phyloP scores from a whole-genome alignment of 2,329 filamentous ascomycete genomes.

The Trichophyton verrucosum region DNA sequence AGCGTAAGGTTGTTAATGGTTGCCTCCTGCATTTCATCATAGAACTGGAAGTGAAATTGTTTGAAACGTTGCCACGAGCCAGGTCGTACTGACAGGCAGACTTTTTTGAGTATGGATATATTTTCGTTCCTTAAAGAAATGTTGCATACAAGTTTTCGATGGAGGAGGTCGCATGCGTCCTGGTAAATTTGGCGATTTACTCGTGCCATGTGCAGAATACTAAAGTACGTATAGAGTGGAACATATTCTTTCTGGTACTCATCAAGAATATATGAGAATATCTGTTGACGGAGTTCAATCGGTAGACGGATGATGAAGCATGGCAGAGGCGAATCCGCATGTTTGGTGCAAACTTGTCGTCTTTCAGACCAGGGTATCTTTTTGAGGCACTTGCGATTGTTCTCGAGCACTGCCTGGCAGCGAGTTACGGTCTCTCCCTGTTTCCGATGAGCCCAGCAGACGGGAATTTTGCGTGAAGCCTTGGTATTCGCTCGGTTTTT shows the following conservation, averaged over 20 bases:
- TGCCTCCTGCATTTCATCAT: neutral
- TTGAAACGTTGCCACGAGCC: neutral
- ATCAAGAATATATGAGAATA: conserved; percentile 11
- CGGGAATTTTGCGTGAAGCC: neutral
- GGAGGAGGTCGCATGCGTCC: neutral
- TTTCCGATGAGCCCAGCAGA: neutral
- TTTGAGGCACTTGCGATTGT: conserved; percentile 11
- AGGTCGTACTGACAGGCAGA: neutral
- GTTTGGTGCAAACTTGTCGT: conserved; percentile 10
- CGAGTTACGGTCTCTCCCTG: conserved; percentile 6
- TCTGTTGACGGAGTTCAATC: conserved; percentile 11
- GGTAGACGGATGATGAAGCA: conserved; percentile 12
- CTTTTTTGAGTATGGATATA: neutral
- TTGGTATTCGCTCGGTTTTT: conserved; percentile 7
- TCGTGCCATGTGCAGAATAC: neutral
- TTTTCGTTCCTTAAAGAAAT: too few species aligned
- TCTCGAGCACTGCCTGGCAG: conserved; percentile 8
- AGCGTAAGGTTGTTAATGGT: neutral
- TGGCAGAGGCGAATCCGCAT: conserved; percentile 9
- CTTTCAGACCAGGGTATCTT: conserved; percentile 12
- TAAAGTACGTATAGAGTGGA: neutral
- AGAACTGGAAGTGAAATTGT: neutral
- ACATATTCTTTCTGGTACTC: conserved; percentile 2
- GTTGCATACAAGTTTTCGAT: neutral
- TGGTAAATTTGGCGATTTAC: neutral